Evolutionary conservation across 441 rosid genomes (phyloP), one percentile per base, ranked within the genome.

Genomic region (Dalechampia spathulata): DNA sequence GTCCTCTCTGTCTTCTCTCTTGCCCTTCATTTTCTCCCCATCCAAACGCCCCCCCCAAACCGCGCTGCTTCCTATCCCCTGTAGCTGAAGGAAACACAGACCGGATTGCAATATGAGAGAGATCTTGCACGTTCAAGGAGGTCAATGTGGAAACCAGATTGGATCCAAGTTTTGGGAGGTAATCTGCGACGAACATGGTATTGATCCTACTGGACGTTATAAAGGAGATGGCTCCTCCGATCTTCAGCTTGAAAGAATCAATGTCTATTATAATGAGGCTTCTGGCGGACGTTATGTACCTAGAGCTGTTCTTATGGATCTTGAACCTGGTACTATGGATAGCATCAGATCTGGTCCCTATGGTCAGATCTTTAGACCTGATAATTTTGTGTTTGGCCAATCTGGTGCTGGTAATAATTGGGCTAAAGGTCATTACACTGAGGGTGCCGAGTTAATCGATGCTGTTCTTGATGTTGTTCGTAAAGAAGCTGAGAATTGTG

Each of bases 141-240:
- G 97, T 43, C 97, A 90, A 77, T 90, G 97, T 74, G 97, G 97
- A 7, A 90, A 90, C 83, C 97, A 90, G 62, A 90, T 90, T 70
- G 97, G 97, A 12, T 84, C 97, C 70, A 90, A 90, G 61, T 89
- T 90, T 70, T 90, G 97, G 95, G 97, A 90, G 62, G 95, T 90
- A 2, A 86, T 90, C 60, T 90, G 97, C 76, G 90, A 81, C 56
- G 95, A 90, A 51, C 97, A 90, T 55, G 95, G 95, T 13, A 76
- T 90, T 32, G 89, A 86, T 61, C 77, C 89, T n/a, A 77, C 85
- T 38, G 95, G 91, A 0, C 73, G 83, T 58, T 83, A 77, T 75
- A 72, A 27, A 22, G 82, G 79, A 5, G 78, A 68, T 68, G 49
- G 56, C 55, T 20, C 60, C 7, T 71, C 77, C 36, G 82, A 79